These are phyloP conservation scores for Chaetomiaceae sp. DNA, from an alignment of 2,329 filamentous ascomycete species.

Conservation along the genomic window DNA sequence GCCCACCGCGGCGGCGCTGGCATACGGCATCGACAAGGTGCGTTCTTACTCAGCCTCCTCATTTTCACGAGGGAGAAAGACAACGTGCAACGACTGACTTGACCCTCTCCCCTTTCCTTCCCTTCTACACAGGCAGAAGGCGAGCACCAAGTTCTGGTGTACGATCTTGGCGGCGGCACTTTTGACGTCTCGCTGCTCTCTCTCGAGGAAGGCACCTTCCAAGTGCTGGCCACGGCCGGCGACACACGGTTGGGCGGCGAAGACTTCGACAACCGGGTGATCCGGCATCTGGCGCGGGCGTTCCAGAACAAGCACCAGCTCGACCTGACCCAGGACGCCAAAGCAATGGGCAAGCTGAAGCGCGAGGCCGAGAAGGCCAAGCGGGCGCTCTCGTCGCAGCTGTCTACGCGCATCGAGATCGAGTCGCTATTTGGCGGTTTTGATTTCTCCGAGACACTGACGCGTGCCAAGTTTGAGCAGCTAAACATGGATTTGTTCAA, in stretches of 20 bases:
- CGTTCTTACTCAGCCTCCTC: too few relatives aligned
- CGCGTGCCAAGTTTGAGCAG: slow-evolving; percentile 98
- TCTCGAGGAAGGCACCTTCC: slow-evolving; percentile 85
- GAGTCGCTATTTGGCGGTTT: slow-evolving; percentile 94
- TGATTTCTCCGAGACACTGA: slow-evolving; percentile 96
- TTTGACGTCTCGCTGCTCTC: slow-evolving; percentile 91
- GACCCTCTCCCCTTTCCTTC: too few relatives aligned
- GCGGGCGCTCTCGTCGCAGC: slow-evolving; percentile 91
- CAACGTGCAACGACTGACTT: neutral
- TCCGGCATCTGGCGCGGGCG: slow-evolving; percentile 88
- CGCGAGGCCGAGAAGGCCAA: slow-evolving; percentile 99
- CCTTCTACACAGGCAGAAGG: slow-evolving; percentile 49
- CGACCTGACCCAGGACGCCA: slow-evolving; percentile 87
- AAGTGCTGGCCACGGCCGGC: slow-evolving; percentile 90
- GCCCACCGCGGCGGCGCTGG: slow-evolving; percentile 88
- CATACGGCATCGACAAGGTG: slow-evolving; percentile 78
- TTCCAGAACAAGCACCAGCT: slow-evolving; percentile 95
- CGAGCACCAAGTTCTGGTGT: slow-evolving; percentile 85
- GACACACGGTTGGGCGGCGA: slow-evolving; percentile 96
- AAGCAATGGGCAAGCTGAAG: slow-evolving; percentile 99
- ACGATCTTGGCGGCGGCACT: too few relatives aligned
- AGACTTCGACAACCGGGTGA: slow-evolving; percentile 96
- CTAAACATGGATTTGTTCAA: slow-evolving; percentile 98
- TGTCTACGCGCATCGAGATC: slow-evolving; percentile 91
- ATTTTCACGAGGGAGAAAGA: too few relatives aligned